Evolutionary conservation across 2,329 filamentous ascomycete genomes (phyloP).

Genomic region (Paraphaeosphaeria minitans): DNA sequence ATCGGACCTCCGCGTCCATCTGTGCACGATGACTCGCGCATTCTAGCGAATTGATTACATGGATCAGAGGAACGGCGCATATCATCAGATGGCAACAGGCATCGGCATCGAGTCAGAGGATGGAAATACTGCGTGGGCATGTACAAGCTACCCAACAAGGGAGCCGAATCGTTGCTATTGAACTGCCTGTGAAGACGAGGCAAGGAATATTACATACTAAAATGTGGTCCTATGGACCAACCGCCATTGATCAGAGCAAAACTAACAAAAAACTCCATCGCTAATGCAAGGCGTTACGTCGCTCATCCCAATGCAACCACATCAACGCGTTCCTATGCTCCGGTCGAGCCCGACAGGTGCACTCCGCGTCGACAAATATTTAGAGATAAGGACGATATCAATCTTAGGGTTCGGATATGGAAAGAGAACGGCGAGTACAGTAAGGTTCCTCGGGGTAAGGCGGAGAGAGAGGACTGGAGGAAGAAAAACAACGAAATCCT

Average conservation of each 20-base stretch:
- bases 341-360: background rate
- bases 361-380: conserved; percentile 3
- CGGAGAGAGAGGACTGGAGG: background rate
- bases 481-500: conserved; percentile 15
- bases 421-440: conserved; percentile 6
- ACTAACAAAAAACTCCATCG: conserved; percentile 30
- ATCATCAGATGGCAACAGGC: background rate
- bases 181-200: conserved; percentile 9
- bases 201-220: conserved; percentile 22
- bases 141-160: conserved; percentile 12
- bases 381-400: conserved; percentile 11
- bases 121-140: background rate
- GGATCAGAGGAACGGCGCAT: background rate
- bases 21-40: conserved; percentile 1
- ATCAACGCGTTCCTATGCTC: conserved; percentile 2
- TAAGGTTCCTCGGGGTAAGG: background rate
- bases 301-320: conserved; percentile 15
- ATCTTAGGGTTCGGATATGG: conserved; percentile 24
- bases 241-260: conserved; percentile 2
- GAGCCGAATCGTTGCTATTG: conserved; percentile 21
- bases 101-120: background rate
- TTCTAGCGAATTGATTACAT: background rate
- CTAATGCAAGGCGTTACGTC: conserved; percentile 35
- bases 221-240: conserved; percentile 11
- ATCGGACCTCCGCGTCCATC: conserved; percentile 9